Evolutionary conservation across 768 basidiomycete species (phyloP).

Genomic region (Gloeostereum incarnatum): DNA sequence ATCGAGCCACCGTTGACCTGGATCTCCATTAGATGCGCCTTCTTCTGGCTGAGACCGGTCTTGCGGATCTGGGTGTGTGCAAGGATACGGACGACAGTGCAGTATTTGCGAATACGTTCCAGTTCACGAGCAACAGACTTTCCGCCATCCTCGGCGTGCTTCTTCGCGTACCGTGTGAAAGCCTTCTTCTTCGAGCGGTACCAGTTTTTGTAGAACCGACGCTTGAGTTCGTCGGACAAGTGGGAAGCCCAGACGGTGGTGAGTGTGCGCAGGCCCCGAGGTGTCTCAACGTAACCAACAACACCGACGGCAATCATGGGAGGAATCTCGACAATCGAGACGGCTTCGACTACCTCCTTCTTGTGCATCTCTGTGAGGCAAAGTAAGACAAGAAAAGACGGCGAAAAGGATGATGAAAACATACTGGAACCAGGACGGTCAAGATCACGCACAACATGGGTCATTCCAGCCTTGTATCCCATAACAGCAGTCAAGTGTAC

Average conservation of each 20-base stretch:
- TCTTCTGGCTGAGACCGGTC: constrained; percentile 98
- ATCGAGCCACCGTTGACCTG: constrained; percentile 96
- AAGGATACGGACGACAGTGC: constrained; percentile 98
- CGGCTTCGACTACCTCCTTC: constrained; percentile 98
- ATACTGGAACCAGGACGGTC: constrained; percentile 98
- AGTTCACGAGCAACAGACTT: constrained; percentile 92
- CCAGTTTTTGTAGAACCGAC: constrained; percentile 99
- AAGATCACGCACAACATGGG: constrained; percentile 97
- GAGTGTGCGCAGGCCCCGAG: constrained; percentile 95
- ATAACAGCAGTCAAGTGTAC: constrained; percentile 97
- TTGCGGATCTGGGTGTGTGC: constrained; percentile 99
- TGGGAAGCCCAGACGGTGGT: constrained; percentile 99
- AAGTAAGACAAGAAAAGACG: constrained; percentile 2
- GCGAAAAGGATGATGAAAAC: constrained; percentile 21
- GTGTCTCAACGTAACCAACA: constrained; percentile 99
- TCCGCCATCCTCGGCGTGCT: constrained; percentile 91
- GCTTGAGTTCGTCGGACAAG: constrained; percentile 95
- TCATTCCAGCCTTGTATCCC: constrained; percentile 99
- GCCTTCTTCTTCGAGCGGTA: constrained; percentile 99
- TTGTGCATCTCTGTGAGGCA: constrained; percentile 91
- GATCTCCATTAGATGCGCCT: constrained; percentile 99
- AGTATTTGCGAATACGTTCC: constrained; percentile 99
- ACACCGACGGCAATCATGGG: constrained; percentile 96
- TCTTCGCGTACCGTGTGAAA: constrained; percentile 99
- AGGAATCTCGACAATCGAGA: constrained; percentile 92